These are phyloP conservation scores for Russula abietina DNA, from an alignment of 768 basidiomycete genomes.

Conservation along the genomic window DNA sequence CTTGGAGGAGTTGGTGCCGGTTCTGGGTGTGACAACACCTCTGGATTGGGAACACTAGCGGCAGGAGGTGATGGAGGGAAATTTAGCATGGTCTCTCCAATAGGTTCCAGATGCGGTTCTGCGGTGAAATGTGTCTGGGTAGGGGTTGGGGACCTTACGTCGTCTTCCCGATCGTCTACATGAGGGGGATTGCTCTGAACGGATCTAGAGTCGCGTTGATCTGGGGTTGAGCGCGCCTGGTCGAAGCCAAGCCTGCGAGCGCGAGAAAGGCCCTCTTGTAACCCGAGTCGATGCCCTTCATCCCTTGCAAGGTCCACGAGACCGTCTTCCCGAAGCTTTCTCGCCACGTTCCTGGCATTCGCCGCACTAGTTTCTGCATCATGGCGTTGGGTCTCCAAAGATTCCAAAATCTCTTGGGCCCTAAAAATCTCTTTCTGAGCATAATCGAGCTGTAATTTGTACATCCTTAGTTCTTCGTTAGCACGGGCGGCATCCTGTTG, in stretches of 20 bases:
- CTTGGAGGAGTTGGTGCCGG: not conserved
- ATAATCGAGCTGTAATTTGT: constrained; percentile 51
- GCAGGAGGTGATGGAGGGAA: constrained; percentile 17
- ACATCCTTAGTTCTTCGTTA: constrained; percentile 48
- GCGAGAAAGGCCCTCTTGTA: constrained; percentile 43
- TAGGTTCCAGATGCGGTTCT: constrained; percentile 20
- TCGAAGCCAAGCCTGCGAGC: constrained; percentile 31
- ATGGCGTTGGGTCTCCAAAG: constrained; percentile 43
- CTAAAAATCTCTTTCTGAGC: constrained; percentile 55
- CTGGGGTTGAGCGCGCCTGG: constrained; percentile 26
- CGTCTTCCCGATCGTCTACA: constrained; percentile 10
- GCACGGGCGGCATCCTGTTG: constrained; percentile 31
- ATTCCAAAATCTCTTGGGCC: constrained; percentile 47
- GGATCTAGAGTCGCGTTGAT: constrained; percentile 9
- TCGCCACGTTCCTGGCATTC: constrained; percentile 40
- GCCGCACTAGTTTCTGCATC: constrained; percentile 45
- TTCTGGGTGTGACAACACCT: not conserved
- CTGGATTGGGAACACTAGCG: not conserved
- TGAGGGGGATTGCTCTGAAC: constrained; percentile 5
- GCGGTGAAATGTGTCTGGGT: not conserved
- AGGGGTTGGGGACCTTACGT: not conserved
- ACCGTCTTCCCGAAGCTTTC: constrained; percentile 42
- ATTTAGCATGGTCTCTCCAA: constrained; percentile 23
- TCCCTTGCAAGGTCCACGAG: constrained; percentile 47
- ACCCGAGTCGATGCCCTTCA: constrained; percentile 48